phyloP scores from a whole-genome alignment of 441 rosid species.

The Francoa sonchifolia region DNA sequence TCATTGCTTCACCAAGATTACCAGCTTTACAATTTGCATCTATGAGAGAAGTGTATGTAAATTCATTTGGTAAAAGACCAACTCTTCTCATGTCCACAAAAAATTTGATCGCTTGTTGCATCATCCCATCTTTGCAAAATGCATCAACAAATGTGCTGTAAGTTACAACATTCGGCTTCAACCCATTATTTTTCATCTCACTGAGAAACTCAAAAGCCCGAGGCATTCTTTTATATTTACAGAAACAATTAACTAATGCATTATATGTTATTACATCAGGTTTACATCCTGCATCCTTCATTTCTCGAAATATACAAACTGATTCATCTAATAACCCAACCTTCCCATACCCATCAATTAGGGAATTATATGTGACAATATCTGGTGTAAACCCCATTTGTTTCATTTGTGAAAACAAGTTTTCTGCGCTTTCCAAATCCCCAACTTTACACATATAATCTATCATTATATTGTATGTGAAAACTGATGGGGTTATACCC shows the following conservation, averaged over 20 bases:
- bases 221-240: slow-evolving; percentile 32
- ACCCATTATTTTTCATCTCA: slow-evolving; percentile 40
- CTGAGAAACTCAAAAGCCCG: slow-evolving; percentile 34
- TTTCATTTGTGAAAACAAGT: slow-evolving; percentile 47
- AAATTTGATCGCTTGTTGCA: slow-evolving; percentile 49
- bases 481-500: slow-evolving; percentile 43
- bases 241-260: slow-evolving; percentile 49
- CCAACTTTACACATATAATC: slow-evolving; percentile 59
- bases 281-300: slow-evolving; percentile 37
- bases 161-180: slow-evolving; percentile 54
- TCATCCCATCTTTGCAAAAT: slow-evolving; percentile 62
- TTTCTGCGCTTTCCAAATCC: slow-evolving; percentile 31
- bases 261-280: slow-evolving; percentile 62
- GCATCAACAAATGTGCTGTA: slow-evolving; percentile 65
- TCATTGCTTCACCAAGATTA: slow-evolving; percentile 39
- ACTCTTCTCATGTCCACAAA: slow-evolving; percentile 54
- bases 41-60: slow-evolving; percentile 52
- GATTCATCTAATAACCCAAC: slow-evolving; percentile 40
- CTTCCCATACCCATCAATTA: slow-evolving; percentile 65
- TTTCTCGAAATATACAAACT: slow-evolving; percentile 32
- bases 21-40: slow-evolving; percentile 61
- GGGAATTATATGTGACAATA: slow-evolving; percentile 57
- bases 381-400: slow-evolving; percentile 43
- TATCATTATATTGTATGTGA: slow-evolving; percentile 62
- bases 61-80: slow-evolving; percentile 58